Base-by-base conservation (phyloP, 495 filamentous ascomycete species). In the Hyaloscypha finlandica region DNA sequence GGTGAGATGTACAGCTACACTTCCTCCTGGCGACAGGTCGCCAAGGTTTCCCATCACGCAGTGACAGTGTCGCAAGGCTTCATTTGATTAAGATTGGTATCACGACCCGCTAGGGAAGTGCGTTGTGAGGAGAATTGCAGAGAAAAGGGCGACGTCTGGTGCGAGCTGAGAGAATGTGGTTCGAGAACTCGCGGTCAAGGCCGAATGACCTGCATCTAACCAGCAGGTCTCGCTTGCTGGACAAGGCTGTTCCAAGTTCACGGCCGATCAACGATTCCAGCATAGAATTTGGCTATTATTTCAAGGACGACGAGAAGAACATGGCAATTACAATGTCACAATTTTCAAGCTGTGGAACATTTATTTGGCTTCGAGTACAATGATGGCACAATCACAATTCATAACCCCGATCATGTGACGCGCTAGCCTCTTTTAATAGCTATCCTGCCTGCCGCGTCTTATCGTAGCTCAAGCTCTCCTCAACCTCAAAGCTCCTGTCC, bases 21-120 rank as follows among this genome's bases (percentile, higher is more conserved):
- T 93, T 79, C 90, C 92, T 75, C 87, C 88, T 71, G 93, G 89
- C 76, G 93, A 94, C 76, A 97, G 79, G 77, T 89, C 90, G 79
- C 89, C 90, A 78, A 95, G 85, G 74, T 87, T 84, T 79, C 89
- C 87, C 90, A 92, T 92, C 63, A 71, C 72, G 72, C 51, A 59
- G 59, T 35, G 25, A 35, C 35, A 65, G 35, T 64, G 53, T 61
- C 63, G 66, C 68, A 70, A 68, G 29, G 55, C 60, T 57, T 63
- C 71, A 73, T 73, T 71, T 66, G 71, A 66, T 55, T 53, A 29
- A 64, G 20, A 29, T 45, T 64, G 25, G 37, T 6, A 61, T 30
- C 25, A 57, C 63, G 62, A 61, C n/a, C 22, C 9, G 37, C 59
- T 54, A 20, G 48, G 51, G 20, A 29, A 33, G 29, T 25, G 8